Evolutionary conservation across 306 rosid genomes (phyloP).

Genomic region (Prinsepia uniflora): DNA sequence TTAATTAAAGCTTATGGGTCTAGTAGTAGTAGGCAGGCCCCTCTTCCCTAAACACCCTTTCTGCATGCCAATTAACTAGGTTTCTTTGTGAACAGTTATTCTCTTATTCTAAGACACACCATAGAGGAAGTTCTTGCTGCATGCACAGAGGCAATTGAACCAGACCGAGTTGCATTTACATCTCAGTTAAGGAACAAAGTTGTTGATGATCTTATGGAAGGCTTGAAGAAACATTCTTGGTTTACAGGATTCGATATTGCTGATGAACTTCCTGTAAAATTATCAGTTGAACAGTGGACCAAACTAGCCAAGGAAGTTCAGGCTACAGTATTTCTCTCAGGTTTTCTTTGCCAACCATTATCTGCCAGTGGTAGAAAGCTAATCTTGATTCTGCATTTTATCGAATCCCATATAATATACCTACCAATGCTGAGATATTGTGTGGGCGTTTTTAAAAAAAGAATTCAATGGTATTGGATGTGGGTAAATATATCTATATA

Average conservation of each 20-base stretch:
- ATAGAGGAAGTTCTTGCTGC: slow-evolving; percentile 96
- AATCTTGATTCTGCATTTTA: not conserved
- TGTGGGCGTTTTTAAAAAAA: not conserved
- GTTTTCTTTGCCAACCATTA: slow-evolving; percentile 30
- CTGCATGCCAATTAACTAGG: slow-evolving; percentile 8
- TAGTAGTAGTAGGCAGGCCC: not conserved
- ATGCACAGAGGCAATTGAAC: slow-evolving; percentile 79
- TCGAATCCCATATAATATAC: not conserved
- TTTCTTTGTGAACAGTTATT: slow-evolving; percentile 55
- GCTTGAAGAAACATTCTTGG: slow-evolving; percentile 69
- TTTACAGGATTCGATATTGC: slow-evolving; percentile 75
- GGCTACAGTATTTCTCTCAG: slow-evolving; percentile 88
- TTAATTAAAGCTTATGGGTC: not conserved
- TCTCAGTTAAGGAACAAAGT: slow-evolving; percentile 65
- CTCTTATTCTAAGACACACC: slow-evolving; percentile 92
- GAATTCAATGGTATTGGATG: not conserved
- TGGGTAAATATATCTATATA: not conserved
- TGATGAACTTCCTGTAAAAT: slow-evolving; percentile 55
- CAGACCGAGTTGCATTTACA: slow-evolving; percentile 70
- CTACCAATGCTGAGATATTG: not conserved
- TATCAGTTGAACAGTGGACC: slow-evolving; percentile 73
- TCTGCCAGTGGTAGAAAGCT: slow-evolving; percentile 19
- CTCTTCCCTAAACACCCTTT: slow-evolving; percentile 8
- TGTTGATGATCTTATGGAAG: slow-evolving; percentile 63
- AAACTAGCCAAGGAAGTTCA: slow-evolving; percentile 68